Evolutionary conservation across 371 early-diverging fungal genomes (phyloP), one percentile per base, ranked within the genome.

Genomic region (Mucor mucedo): DNA sequence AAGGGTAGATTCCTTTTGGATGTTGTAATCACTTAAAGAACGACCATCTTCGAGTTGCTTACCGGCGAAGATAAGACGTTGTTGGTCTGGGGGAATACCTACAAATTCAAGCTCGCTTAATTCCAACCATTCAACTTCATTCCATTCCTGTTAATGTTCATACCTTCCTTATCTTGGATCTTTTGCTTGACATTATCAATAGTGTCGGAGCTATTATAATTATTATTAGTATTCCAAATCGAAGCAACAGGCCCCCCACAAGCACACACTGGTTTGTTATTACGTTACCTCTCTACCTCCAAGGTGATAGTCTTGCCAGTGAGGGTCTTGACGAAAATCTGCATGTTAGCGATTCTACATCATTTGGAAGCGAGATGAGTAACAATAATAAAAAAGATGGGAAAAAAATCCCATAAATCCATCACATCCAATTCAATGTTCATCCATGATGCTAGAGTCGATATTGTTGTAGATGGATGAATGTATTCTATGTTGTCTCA

Each of bases 51-150:
- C 97, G 63, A 99, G 92, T 87, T 99, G 98, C 88, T 98, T 98
- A 71, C 97, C 99, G 79, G 98, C 98, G 82, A 99, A 98, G 77
- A 99, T 99, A 65, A 98, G 89, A 70, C 98, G 96, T 86, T 99
- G 99, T 89, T 99, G 99, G 80, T 98, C 98, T 64, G 98, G 98
- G 63, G 99, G 98, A 73, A 99, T 99, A 70, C 92, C 94, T 86
- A 77, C 16, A 32, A 30, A 33, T 27, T 2, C 16, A 27, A 48
- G 8, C 44, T 27, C 16, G 27, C 27, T 48, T 48, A 28, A 28
- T 14, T 55, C 28, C 44, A 27, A 52, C 7, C 13, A 58, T 16
- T 14, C 35, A 33, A 39, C 27, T 54, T 47, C 30, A n/a, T 9
- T 27, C 30, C 52, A 6, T 45, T 45, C 28, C 28, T 21, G 39